Evolutionary conservation across 768 basidiomycete species (phyloP), one percentile per base, ranked within the genome.

Genomic region (Pulveroboletus ravenelii): DNA sequence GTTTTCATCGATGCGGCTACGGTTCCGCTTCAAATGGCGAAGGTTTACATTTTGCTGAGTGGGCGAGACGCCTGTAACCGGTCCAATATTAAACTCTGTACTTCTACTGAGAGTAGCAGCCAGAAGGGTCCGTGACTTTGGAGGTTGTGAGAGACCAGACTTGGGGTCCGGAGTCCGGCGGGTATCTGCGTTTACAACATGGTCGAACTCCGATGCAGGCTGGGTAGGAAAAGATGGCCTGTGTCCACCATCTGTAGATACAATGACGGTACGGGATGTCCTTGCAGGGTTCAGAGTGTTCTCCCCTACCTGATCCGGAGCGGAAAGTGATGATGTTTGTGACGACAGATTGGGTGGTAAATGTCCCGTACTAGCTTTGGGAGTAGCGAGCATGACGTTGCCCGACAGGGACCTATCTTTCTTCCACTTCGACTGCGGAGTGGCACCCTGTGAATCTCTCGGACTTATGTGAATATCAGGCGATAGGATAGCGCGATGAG

Each of bases 21-120:
- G 66, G 39, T 52, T 52, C 17, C 52, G 56, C 29, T 62, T 69
- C 43, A 67, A 47, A 49, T 67, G 66, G 36, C 66, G 68, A 32
- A 67, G 64, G 47, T 67, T 67, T 1, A 61, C 63, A 3, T 53
- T 65, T 37, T 41, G 59, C 25, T 68, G 61, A 27, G 63, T 47
- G 3, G 65, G 63, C 3, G 66, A 69, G 9, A 62, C 42, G 10
- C 51, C 45, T 1, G 38, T 18, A 25, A 39, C n/a, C 17, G 66
- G 66, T 31, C 57, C 56, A 8, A 68, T 55, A 35, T 58, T 53
- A n/a, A 61, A 42, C 18, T 65, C 59, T 32, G 54, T 50, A n/a
- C 42, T 53, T 20, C 25, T 50, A 7, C 27, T 45, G 7, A 13
- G 29, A 29, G 46, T 34, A 18, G 30, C 41, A 5, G 59, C 57